Evolutionary conservation across 2,329 filamentous ascomycete species (phyloP), one percentile per base, ranked within the genome.

Genomic region (Keithomyces neogunnii): DNA sequence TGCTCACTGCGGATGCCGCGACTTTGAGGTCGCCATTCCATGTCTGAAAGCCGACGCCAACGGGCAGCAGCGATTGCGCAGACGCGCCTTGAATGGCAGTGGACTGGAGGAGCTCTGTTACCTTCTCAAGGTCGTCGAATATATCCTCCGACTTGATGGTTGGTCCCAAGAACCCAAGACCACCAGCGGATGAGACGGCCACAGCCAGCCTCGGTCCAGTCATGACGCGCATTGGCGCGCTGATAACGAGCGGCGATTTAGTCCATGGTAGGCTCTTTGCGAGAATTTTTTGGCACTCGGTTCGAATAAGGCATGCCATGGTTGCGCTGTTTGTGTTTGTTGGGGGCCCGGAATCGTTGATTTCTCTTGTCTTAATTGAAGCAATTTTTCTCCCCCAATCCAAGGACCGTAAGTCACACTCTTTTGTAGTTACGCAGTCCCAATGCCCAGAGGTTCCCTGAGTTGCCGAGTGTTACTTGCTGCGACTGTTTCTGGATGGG

Each of bases 161-260:
- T 1, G 68, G 68, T 2, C 69, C 73, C 45, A 75, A 66, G 57
- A 75, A 76, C 9, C 73, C 78, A 1, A 89, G 73, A 0, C 87
- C 88, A 19, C 88, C 87, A 5, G 86, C 84, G 56, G 85, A 85
- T 51, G 84, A 82, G 11, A 88, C 75, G 43, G 81, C 76, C 33
- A 82, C 69, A 3, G 84, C 81, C 3, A 89, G 73, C 0, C 67
- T 57, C 62, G 73, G 54, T 63, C 76, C 60, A 64, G 74, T 58
- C 75, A 88, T 80, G 36, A 82, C 72, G 45, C 83, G 78, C 86
- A 90, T 89, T 0, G 86, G 86, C 1, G 84, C 85, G 38, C 74
- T 72, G 45, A 76, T 71, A 32, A 89, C 73, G 26, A 87, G 59
- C 0, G 66, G 63, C 3, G 60, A 38, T n/a, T 84, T 60, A 7